These are phyloP conservation scores for Tremellales sp. DNA, from an alignment of 1,284 basidiomycete species.

Conservation along the genomic window DNA sequence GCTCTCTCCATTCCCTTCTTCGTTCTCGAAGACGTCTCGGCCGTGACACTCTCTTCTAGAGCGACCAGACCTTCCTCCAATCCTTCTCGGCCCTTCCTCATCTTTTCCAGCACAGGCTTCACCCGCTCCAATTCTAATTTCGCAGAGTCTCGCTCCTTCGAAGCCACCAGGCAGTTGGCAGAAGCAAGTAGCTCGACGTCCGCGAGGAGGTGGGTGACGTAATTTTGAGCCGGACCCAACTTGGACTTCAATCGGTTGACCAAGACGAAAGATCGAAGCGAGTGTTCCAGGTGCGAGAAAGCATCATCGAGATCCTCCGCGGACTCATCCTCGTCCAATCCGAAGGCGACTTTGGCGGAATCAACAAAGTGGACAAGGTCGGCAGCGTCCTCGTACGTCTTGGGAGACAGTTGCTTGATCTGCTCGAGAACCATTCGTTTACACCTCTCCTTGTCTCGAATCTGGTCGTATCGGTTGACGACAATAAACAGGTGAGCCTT, in stretches of 20 bases:
- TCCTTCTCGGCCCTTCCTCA: constrained; percentile 67
- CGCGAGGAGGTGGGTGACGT: constrained; percentile 79
- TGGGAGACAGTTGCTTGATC: constrained; percentile 85
- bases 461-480: constrained; percentile 97
- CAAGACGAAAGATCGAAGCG: constrained; percentile 90
- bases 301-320: constrained; percentile 58
- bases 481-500: constrained; percentile 99
- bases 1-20: constrained; percentile 64
- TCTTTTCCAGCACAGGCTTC: constrained; percentile 81
- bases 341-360: constrained; percentile 56
- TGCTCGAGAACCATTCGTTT: constrained; percentile 86
- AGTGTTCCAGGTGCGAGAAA: constrained; percentile 87
- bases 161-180: constrained; percentile 81
- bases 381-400: constrained; percentile 83
- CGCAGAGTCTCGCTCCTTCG: constrained; percentile 72
- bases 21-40: constrained; percentile 57
- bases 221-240: constrained; percentile 91
- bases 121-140: constrained; percentile 64
- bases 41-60: constrained; percentile 74
- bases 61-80: constrained; percentile 75
- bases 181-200: constrained; percentile 85
- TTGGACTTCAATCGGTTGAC: constrained; percentile 94
- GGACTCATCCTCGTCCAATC: constrained; percentile 33
- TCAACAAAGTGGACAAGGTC: constrained; percentile 99
- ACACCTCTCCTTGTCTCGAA: constrained; percentile 93